Base-by-base conservation (phyloP, 1,284 basidiomycete species). In the Fomitopsis betulina region DNA sequence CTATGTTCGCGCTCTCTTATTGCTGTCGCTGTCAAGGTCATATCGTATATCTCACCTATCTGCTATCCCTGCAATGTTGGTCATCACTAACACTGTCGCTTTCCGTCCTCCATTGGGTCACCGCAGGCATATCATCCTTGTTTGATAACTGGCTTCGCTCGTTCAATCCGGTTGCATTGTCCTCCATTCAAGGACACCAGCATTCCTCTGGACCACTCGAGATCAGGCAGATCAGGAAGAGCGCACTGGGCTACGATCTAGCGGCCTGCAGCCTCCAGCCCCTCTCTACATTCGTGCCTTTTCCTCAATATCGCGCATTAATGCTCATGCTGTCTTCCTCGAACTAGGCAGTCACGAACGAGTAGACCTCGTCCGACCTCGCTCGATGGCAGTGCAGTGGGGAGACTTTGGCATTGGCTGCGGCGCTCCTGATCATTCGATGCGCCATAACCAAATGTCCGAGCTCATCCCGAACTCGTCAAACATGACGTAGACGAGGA, bases 11-110 rank as follows among this genome's bases (percentile, higher is more conserved):
- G 55, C 63, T 67, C 65, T 72, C 66, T 66, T 68, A 68, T 63
- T 70, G 67, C 68, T 68, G 61, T 68, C 45, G 59, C 62, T 21
- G 30, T 32, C 38, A 58, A 60, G 67, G 65, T 67, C 65, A 63
- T 70, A 70, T 66, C 60, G 60, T 68, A 60, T 64, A 61, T 61
- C n/a, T 13, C 45, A 47, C 23, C 45, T 47, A 30, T 47, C 45
- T n/a, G 10, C 56, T 59, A 62, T 62, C 33, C 51, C 39, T 21
- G 25, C 49, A 49, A 37, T 17, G 39, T 58, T 39, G 38, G 25
- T 59, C 30, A 39, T 21, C 39, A 47, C 53, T 57, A 15, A 49
- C 50, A 37, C 51, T 47, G 33, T 52, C 58, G 38, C 58, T 27
- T 54, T 42, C 37, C 23, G 40, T 40, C 15, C 52, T 35, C 52